Evolutionary conservation across 345 rosid genomes (phyloP).

Genomic region (Erysimum cheiranthoides): DNA sequence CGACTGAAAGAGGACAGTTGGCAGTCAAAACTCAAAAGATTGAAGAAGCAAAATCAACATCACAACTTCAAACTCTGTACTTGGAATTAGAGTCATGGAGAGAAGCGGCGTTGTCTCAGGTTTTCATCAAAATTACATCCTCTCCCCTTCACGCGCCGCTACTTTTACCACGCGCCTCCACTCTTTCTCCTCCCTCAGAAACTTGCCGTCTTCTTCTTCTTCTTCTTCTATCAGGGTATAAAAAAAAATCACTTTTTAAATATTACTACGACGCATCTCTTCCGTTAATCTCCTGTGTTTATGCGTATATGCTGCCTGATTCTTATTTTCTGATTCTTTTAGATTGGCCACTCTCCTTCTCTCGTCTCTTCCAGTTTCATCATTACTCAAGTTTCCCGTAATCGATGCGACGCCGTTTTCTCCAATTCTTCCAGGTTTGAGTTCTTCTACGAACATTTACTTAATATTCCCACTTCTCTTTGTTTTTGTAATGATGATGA

Average conservation of each 20-base stretch:
- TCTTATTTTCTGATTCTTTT: conserved; percentile 16
- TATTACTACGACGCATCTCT: too few relatives aligned
- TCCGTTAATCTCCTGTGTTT: not conserved
- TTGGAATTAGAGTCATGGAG: conserved; percentile 51
- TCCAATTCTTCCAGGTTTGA: conserved; percentile 55
- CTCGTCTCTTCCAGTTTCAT: conserved; percentile 5
- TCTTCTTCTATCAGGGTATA: conserved; percentile 53
- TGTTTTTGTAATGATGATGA: too few relatives aligned
- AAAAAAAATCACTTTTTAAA: not conserved
- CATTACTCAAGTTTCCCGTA: conserved; percentile 6
- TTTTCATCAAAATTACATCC: conserved; percentile 49
- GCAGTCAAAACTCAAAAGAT: too few relatives aligned
- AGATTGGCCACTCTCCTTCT: conserved; percentile 41
- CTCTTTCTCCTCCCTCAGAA: conserved; percentile 25
- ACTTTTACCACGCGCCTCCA: conserved; percentile 23
- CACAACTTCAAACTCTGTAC: too few relatives aligned
- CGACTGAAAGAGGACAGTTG: too few relatives aligned
- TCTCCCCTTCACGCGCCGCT: conserved; percentile 45
- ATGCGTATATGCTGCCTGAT: too few relatives aligned
- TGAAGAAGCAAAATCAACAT: too few relatives aligned
- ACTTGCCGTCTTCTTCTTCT: conserved; percentile 32
- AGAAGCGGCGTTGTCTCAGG: conserved; percentile 44
- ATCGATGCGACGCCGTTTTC: conserved; percentile 46
- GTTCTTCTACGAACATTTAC: not conserved
- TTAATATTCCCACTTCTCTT: not conserved